phyloP scores from a whole-genome alignment of 2,329 filamentous ascomycete genomes.

The Fusarium bactridioides region DNA sequence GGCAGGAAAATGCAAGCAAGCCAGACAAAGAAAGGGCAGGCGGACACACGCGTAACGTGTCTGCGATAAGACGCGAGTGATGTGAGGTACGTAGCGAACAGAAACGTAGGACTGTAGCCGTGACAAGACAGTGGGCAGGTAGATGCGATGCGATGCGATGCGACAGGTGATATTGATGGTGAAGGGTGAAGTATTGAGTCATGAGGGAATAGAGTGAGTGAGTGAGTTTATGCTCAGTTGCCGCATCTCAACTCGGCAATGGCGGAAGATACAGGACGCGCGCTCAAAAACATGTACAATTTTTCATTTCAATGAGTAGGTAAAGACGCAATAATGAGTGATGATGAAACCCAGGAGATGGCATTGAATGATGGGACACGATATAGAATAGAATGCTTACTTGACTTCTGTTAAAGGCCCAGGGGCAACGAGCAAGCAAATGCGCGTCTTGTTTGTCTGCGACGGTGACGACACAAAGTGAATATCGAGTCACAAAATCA shows the following conservation, averaged over 20 bases:
- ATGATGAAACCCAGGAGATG: not conserved
- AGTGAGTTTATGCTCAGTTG: slow-evolving; percentile 11
- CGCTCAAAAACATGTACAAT: slow-evolving; percentile 15
- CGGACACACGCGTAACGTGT: slow-evolving; percentile 13
- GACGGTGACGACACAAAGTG: slow-evolving; percentile 33
- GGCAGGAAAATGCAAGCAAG: slow-evolving; percentile 3
- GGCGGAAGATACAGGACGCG: slow-evolving; percentile 29
- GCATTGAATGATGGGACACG: not conserved
- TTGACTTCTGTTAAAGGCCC: not conserved
- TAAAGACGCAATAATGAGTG: not conserved
- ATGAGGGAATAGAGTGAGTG: not conserved
- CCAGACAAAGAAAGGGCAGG: not conserved
- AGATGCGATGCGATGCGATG: not conserved
- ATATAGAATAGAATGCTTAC: slow-evolving; percentile 24
- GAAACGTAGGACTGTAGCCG: slow-evolving; percentile 4
- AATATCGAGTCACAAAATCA: slow-evolving; percentile 6
- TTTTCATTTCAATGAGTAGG: not conserved
- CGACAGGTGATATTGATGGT: not conserved
- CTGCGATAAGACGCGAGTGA: slow-evolving; percentile 4
- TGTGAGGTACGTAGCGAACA: slow-evolving; percentile 9
- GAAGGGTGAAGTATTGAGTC: not conserved
- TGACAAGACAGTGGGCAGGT: not conserved
- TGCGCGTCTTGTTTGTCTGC: slow-evolving; percentile 24
- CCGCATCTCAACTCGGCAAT: slow-evolving; percentile 23
- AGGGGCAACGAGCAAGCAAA: slow-evolving; percentile 25